Percentiles rank a stretch among this genome's conserved stretches.
Conservation (phyloP, 148 eudicot species). For the Oxyria digyna region DNA sequence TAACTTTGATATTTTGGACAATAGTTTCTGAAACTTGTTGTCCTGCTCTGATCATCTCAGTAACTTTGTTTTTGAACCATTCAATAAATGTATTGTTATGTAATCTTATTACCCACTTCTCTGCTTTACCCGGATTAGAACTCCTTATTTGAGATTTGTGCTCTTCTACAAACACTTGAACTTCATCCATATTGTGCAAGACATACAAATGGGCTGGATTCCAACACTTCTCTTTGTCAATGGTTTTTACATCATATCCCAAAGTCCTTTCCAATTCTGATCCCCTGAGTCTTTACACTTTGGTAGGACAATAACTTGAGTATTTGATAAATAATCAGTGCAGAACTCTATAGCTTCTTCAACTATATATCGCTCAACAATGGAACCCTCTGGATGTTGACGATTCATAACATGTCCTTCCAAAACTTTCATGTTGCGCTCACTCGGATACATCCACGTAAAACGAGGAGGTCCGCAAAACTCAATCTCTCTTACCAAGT, state of each 20-base stretch:
- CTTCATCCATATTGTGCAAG: neutral
- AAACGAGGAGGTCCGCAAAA: too few species aligned
- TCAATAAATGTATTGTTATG: neutral
- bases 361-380: too few species aligned
- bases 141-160: neutral
- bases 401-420: too few species aligned
- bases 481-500: too few species aligned
- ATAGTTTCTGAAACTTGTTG: neutral
- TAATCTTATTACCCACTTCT: neutral
- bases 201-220: neutral
- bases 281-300: neutral
- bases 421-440: too few species aligned
- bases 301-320: neutral
- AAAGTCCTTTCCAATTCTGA: neutral
- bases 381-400: too few species aligned
- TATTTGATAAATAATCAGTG: neutral
- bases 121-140: neutral
- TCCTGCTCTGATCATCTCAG: neutral
- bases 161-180: neutral
- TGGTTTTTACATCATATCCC: neutral
- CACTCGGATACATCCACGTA: too few species aligned
- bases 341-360: neutral
- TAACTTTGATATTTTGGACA: too few species aligned
- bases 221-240: neutral
- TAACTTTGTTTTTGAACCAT: neutral